phyloP scores from a whole-genome alignment of 2,329 filamentous ascomycete genomes.

The Xylaria sp. region DNA sequence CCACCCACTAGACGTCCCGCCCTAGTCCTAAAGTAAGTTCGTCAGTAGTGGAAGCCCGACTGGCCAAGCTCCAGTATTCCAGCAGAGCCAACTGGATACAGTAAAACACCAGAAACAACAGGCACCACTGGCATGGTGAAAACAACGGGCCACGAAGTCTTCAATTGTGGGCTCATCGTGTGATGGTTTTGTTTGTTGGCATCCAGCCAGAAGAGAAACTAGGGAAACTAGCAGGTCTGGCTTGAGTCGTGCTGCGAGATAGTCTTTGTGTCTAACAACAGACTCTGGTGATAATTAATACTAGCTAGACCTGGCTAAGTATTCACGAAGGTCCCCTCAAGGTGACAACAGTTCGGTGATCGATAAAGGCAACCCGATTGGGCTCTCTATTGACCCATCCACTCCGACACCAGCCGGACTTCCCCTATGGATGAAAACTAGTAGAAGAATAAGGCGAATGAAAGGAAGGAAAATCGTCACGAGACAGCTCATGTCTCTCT shows the following conservation, averaged over 20 bases:
- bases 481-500: constrained; percentile 18
- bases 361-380: neutral
- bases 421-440: neutral
- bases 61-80: constrained; percentile 17
- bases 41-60: constrained; percentile 17
- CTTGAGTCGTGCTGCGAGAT: constrained; percentile 2
- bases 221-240: constrained; percentile 2
- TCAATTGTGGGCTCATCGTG: constrained; percentile 10
- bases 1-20: constrained; percentile 17
- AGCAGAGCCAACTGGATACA: neutral
- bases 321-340: neutral
- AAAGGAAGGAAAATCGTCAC: constrained; percentile 11
- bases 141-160: constrained; percentile 9
- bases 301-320: neutral
- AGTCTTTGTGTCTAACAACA: neutral
- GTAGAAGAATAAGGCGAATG: too few relatives aligned
- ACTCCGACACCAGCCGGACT: neutral
- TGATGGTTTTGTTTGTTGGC: constrained; percentile 6
- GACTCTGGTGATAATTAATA: neutral
- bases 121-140: neutral
- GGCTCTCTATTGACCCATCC: neutral
- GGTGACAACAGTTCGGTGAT: neutral
- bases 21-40: neutral
- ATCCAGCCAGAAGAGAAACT: neutral
- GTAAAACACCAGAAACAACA: constrained; percentile 15